These are phyloP conservation scores for Colletotrichum sp. DNA, from an alignment of 2,329 filamentous ascomycete genomes.

Conservation along the genomic window DNA sequence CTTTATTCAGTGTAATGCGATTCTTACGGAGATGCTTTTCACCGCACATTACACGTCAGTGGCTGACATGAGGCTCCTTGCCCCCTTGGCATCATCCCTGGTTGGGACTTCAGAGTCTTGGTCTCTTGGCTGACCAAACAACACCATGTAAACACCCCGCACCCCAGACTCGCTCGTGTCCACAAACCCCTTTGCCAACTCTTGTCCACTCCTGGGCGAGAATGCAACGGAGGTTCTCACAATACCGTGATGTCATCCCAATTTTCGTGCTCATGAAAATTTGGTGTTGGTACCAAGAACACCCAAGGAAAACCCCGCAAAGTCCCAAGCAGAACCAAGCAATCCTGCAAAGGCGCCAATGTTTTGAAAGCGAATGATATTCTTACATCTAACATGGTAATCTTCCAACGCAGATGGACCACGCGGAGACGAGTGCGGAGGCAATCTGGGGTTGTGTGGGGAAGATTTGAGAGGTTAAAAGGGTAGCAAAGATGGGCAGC, in stretches of 20 bases:
- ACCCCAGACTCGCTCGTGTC: neutral
- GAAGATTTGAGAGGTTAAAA: neutral
- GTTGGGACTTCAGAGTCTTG: neutral
- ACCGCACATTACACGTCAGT: neutral
- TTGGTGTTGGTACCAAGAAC: neutral
- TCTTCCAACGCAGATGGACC: neutral
- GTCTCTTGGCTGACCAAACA: neutral
- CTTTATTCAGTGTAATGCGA: constrained; percentile 9
- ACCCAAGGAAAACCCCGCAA: too few relatives aligned
- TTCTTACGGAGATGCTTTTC: neutral
- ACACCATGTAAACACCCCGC: neutral
- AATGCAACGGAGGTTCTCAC: neutral
- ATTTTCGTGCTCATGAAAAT: neutral
- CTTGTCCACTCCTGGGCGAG: constrained; percentile 1
- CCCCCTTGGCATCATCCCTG: neutral
- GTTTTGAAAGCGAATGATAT: neutral
- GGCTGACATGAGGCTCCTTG: neutral
- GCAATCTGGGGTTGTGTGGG: neutral
- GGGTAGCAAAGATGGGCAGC: neutral
- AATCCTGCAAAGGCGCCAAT: neutral
- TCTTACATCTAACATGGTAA: neutral
- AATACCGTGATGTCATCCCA: neutral
- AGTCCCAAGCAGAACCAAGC: neutral
- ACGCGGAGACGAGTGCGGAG: neutral
- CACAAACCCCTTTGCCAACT: constrained; percentile 5